Evolutionary conservation across 2,329 filamentous ascomycete species (phyloP).

Genomic region (Dothideomycetes sp.): DNA sequence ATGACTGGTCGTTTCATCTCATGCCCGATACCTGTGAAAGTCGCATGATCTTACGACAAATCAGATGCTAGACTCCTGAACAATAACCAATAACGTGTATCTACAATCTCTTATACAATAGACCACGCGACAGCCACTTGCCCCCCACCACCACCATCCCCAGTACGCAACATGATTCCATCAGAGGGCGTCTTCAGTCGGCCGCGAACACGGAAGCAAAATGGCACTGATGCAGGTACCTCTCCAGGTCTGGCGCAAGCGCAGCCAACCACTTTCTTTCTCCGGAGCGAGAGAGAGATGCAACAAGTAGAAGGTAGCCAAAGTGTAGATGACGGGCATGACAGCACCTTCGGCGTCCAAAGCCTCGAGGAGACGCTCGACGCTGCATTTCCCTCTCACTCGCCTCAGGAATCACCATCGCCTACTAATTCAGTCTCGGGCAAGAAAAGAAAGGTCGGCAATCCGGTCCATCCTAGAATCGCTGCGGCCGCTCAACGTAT

Average conservation of each 20-base stretch:
- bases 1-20: too few species aligned
- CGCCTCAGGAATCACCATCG: conserved; percentile 16
- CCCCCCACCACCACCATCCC: too few species aligned
- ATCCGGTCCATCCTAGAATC: conserved; percentile 29
- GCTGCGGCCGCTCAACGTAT: conserved; percentile 26
- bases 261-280: conserved; percentile 50
- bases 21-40: too few species aligned
- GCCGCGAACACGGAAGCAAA: conserved; percentile 2
- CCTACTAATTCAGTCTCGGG: conserved; percentile 14
- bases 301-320: conserved; percentile 27
- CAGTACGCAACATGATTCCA: conserved; percentile 3
- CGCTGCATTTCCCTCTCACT: conserved; percentile 29
- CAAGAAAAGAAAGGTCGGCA: conserved; percentile 25
- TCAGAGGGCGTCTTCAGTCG: conserved; percentile 1
- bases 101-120: too few species aligned
- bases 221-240: conserved; percentile 12
- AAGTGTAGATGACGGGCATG: conserved; percentile 19
- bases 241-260: conserved; percentile 24
- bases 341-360: conserved; percentile 48
- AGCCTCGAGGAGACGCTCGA: conserved; percentile 47
- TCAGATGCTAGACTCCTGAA: too few species aligned
- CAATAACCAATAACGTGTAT: too few species aligned
- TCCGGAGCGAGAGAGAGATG: conserved; percentile 45
- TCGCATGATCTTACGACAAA: too few species aligned
- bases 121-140: too few species aligned